These are phyloP conservation scores for Boletellus ananas DNA, from an alignment of 768 basidiomycete genomes.

Conservation along the genomic window DNA sequence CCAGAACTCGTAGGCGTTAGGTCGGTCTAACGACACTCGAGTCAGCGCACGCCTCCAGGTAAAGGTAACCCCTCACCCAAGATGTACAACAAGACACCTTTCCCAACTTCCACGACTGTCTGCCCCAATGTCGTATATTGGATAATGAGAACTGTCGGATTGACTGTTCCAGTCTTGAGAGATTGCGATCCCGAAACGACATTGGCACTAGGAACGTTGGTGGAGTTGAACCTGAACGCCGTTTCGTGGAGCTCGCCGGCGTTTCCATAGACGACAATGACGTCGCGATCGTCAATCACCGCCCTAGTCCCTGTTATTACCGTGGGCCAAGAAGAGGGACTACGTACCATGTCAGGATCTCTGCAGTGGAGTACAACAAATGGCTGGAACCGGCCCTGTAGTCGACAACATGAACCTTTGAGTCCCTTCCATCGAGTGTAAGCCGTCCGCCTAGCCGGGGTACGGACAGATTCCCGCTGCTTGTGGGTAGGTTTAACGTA, in stretches of 20 bases:
- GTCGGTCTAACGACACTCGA: slow-evolving; percentile 36
- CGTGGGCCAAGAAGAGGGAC: neutral
- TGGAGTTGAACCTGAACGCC: slow-evolving; percentile 38
- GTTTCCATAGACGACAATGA: slow-evolving; percentile 47
- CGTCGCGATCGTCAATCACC: slow-evolving; percentile 44
- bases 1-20: slow-evolving; percentile 51
- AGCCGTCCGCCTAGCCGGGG: slow-evolving; percentile 44
- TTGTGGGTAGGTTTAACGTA: slow-evolving; percentile 42
- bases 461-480: slow-evolving; percentile 39
- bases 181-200: slow-evolving; percentile 24
- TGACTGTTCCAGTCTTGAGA: slow-evolving; percentile 36
- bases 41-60: neutral
- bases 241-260: slow-evolving; percentile 48
- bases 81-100: slow-evolving; percentile 39
- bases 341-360: slow-evolving; percentile 46
- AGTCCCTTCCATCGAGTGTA: slow-evolving; percentile 47
- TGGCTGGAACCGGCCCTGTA: slow-evolving; percentile 43
- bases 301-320: slow-evolving; percentile 32
- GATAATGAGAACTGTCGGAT: slow-evolving; percentile 35
- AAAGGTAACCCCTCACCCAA: slow-evolving; percentile 32
- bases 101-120: slow-evolving; percentile 43
- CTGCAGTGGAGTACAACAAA: slow-evolving; percentile 46
- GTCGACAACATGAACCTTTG: slow-evolving; percentile 50
- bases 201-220: slow-evolving; percentile 18
- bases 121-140: slow-evolving; percentile 47